Evolutionary conservation across 1,284 basidiomycete genomes (phyloP), one percentile per base, ranked within the genome.

Genomic region (Moesziomyces sp.): DNA sequence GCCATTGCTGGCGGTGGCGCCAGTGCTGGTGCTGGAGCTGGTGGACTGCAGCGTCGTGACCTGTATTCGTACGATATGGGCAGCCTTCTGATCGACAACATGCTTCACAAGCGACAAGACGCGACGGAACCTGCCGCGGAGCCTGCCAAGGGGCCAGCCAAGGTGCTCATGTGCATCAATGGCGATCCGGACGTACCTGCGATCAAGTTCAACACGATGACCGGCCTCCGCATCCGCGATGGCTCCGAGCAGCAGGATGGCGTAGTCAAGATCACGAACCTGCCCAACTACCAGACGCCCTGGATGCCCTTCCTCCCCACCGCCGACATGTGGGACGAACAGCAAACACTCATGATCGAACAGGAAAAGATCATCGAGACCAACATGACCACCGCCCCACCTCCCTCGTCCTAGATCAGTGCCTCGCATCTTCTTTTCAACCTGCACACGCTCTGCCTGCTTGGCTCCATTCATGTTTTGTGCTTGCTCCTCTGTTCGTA

Each of bases 251-350:
- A 34, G 11, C 43, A 49, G 35, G 60, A 67, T 24, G 60, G 64
- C 1, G 64, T 67, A 16, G 51, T 67, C 5, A 46, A 51, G n/a
- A 62, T 68, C 55, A 62, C 71, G 30, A 69, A 74, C 23, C 26
- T 64, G 28, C 65, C 65, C 52, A 61, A 65, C 55, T 69, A 68
- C 24, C 44, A 65, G 34, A 65, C 52, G 58, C 58, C 65, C 3
- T 74, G 65, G 65, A 68, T 74, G 71, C 65, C 71, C 4, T 74
- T 74, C 58, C 40, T 74, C 21, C 71, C 71, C 42, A 74, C 71
- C 10, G 48, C 26, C 0, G 54, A 65, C 10, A 74, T 74, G 71
- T 74, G 71, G 71, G 42, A 18, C 35, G 61, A 68, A 34, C 71
- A 74, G 38, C 65, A 74, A 40, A 51, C 49, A 0, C 49, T 74